phyloP scores from a whole-genome alignment of 306 rosid species.

The Senna tora region DNA sequence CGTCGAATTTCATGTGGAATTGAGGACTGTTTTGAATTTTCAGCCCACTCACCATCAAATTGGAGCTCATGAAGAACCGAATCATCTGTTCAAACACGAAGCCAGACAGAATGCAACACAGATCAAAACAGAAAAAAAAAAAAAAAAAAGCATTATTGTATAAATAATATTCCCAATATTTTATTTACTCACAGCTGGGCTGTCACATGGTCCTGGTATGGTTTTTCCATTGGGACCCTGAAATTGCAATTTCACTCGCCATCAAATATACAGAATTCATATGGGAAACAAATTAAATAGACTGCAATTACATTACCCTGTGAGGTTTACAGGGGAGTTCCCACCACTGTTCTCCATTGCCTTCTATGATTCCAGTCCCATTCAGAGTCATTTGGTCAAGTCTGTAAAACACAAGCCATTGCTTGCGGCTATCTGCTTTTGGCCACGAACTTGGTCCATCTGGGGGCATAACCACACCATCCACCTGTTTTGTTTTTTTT shows the following conservation, averaged over 20 bases:
- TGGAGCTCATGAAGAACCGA: slow-evolving; percentile 89
- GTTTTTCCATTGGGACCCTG: slow-evolving; percentile 93
- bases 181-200: slow-evolving; percentile 79
- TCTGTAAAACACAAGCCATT: slow-evolving; percentile 90
- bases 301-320: too few species aligned
- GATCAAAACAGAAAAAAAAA: not conserved
- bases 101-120: not conserved
- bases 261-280: not conserved
- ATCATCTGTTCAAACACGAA: slow-evolving; percentile 50
- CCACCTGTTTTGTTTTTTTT: slow-evolving; percentile 57
- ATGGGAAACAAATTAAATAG: too few species aligned
- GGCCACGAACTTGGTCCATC: slow-evolving; percentile 95
- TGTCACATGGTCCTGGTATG: slow-evolving; percentile 79
- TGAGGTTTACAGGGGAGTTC: slow-evolving; percentile 98
- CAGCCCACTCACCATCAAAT: slow-evolving; percentile 71
- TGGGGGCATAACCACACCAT: slow-evolving; percentile 80
- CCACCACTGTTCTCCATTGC: slow-evolving; percentile 98
- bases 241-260: slow-evolving; percentile 19
- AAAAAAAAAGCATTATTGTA: not conserved
- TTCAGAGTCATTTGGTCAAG: slow-evolving; percentile 75
- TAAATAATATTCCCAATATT: slow-evolving; percentile 11
- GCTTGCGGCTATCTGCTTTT: slow-evolving; percentile 61
- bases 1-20: slow-evolving; percentile 91
- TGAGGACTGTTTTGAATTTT: slow-evolving; percentile 82
- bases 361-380: slow-evolving; percentile 92